Evolutionary conservation across 2,329 filamentous ascomycete species (phyloP), one percentile per base, ranked within the genome.

Genomic region (Colletotrichum liriopes): DNA sequence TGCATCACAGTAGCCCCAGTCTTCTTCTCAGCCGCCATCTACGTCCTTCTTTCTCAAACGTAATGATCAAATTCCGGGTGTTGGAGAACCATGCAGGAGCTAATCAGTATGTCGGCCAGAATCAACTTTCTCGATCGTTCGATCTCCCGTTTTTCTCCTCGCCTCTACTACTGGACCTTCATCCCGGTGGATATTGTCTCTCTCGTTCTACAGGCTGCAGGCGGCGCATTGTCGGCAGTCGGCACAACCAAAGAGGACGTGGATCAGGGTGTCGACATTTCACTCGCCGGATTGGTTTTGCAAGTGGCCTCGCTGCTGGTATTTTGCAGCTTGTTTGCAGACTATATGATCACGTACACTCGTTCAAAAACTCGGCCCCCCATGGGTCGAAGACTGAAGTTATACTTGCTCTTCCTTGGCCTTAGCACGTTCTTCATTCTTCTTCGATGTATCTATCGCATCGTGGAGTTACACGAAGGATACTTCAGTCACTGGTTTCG

Each of bases 391-490:
- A 70, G 78, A 1, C 87, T 89, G 76, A 80, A 80, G 51, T 80
- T 82, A 16, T 91, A 91, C 75, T 76, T 89, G n/a, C 55, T 76
- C 26, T 86, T 86, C 32, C 79, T 90, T 14, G 78, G 82, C 1
- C 76, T 88, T 4, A 84, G 88, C 1, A 90, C 88, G 3, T 55
- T 91, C 8, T 84, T 85, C 63, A 87, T 92, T 73, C 85, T 91
- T 62, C 84, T 88, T 9, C 83, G 90, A 32, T 90, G 86, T 60
- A 84, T 87, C 37, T 92, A 90, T 76, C 86, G 90, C 55, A 87
- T 91, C 39, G 86, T 85, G 0, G 90, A 92, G 81, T 77, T 92
- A 68, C 85, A 84, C 55, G 83, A 88, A 39, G 89, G 90, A 2
- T 92, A 88, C 81, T 77, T 74, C 6, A 88, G 87, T 1, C 77